These are phyloP conservation scores for Mycosphaerella sp. DNA, from an alignment of 2,329 filamentous ascomycete genomes.

Conservation along the genomic window DNA sequence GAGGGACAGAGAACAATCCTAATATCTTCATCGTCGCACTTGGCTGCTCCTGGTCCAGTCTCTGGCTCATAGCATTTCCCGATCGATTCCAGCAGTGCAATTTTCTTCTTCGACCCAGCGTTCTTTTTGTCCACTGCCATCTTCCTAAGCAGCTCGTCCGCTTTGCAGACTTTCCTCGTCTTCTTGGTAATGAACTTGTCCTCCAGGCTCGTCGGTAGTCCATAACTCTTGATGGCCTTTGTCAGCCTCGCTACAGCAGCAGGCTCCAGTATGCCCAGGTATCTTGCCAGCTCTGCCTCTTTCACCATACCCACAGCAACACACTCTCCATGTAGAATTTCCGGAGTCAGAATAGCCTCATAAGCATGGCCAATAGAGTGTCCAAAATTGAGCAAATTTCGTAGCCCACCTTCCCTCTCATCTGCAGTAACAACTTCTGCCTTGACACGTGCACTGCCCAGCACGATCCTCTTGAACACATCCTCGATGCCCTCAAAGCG, in stretches of 20 bases:
- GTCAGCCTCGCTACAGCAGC: constrained; percentile 81
- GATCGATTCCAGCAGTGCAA: constrained; percentile 85
- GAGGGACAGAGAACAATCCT: constrained; percentile 75
- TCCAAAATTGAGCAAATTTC: constrained; percentile 94
- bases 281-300: constrained; percentile 86
- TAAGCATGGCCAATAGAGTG: constrained; percentile 97
- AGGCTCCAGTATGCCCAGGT: constrained; percentile 76
- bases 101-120: constrained; percentile 88
- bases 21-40: constrained; percentile 81
- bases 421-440: constrained; percentile 90
- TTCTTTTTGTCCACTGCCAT: constrained; percentile 99
- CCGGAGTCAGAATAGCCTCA: constrained; percentile 90
- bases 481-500: constrained; percentile 61
- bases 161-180: constrained; percentile 78
- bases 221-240: constrained; percentile 93
- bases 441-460: constrained; percentile 89
- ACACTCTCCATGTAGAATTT: constrained; percentile 90
- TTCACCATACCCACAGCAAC: constrained; percentile 99
- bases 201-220: constrained; percentile 73
- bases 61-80: constrained; percentile 80
- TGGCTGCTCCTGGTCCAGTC: constrained; percentile 53
- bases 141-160: constrained; percentile 77
- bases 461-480: constrained; percentile 57
- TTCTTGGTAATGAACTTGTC: constrained; percentile 79
- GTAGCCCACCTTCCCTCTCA: constrained; percentile 85